Conservation (phyloP, 805 yeast genomes). For the Candida adriatica region DNA sequence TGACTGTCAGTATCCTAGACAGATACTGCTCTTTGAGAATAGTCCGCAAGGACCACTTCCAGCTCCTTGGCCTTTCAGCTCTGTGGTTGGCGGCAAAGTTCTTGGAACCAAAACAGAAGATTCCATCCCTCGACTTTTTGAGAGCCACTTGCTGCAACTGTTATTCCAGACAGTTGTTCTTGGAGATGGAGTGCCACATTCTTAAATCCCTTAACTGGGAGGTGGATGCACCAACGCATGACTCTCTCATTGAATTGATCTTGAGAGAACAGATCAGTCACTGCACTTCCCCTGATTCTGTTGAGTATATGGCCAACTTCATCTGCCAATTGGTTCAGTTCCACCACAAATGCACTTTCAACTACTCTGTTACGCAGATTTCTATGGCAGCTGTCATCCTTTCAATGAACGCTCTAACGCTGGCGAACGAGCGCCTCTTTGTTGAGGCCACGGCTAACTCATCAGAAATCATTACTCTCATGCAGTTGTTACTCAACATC, state of each 20-base stretch:
- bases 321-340: constrained; percentile 63
- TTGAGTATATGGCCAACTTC: constrained; percentile 51
- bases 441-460: constrained; percentile 20
- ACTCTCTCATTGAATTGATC: constrained; percentile 53
- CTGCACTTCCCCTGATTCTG: constrained; percentile 25
- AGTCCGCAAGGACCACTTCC: constrained; percentile 76
- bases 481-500: constrained; percentile 16
- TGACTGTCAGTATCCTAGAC: constrained; percentile 69
- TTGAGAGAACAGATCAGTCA: constrained; percentile 26
- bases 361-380: constrained; percentile 37
- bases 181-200: constrained; percentile 65
- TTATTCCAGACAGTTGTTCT: constrained; percentile 47
- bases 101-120: constrained; percentile 59
- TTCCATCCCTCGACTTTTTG: constrained; percentile 46
- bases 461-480: constrained; percentile 14
- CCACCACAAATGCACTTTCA: constrained; percentile 49
- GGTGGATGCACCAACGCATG: constrained; percentile 54
- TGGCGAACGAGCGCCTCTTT: constrained; percentile 13
- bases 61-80: constrained; percentile 78
- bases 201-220: constrained; percentile 61
- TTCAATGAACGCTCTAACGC: constrained; percentile 37
- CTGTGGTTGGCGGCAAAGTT: constrained; percentile 86
- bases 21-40: constrained; percentile 79
- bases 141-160: constrained; percentile 52
- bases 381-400: constrained; percentile 46